Percentiles rank a stretch among this genome's conserved stretches.
These are phyloP conservation scores for Acacia crassicarpa DNA, from an alignment of 306 rosid genomes.

Conservation along the genomic window DNA sequence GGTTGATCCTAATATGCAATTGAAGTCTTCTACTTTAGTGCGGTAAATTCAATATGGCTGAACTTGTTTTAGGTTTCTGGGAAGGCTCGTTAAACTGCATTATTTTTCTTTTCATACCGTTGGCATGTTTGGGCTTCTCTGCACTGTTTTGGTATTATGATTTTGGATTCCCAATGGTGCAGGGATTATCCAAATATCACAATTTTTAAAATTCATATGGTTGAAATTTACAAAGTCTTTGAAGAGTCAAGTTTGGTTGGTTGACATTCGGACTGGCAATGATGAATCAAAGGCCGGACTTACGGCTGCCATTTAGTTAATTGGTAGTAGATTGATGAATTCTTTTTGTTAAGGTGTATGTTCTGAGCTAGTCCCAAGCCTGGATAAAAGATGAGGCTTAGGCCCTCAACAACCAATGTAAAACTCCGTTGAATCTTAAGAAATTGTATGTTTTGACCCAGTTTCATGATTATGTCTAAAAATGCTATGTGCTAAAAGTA, in stretches of 20 bases:
- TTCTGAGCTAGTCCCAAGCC: slow-evolving; percentile 36
- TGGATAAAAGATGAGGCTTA: no score
- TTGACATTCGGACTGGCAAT: slow-evolving; percentile 46
- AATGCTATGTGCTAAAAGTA: neutral
- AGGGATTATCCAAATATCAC: neutral
- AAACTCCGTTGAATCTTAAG: no score
- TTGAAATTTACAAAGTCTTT: neutral
- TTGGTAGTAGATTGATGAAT: slow-evolving; percentile 44
- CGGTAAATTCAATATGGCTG: neutral
- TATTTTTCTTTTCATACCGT: neutral
- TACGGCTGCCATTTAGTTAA: slow-evolving; percentile 61
- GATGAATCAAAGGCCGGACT: slow-evolving; percentile 91
- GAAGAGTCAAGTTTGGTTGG: neutral
- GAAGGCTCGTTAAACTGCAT: neutral
- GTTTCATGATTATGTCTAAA: slow-evolving; percentile 4
- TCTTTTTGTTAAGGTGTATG: slow-evolving; percentile 53
- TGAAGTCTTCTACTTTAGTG: neutral
- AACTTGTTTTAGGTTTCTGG: neutral
- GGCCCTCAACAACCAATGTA: no score
- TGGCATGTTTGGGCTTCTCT: neutral
- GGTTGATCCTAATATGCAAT: neutral
- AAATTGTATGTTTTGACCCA: slow-evolving; percentile 29
- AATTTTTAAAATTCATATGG: neutral
- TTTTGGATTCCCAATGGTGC: neutral
- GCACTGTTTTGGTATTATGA: neutral